A percentile compares a stretch with the other conserved stretches of the same genome.
Evolutionary conservation across 1,284 basidiomycete genomes (phyloP).

Genomic region (Paramarasmius palmivorus): DNA sequence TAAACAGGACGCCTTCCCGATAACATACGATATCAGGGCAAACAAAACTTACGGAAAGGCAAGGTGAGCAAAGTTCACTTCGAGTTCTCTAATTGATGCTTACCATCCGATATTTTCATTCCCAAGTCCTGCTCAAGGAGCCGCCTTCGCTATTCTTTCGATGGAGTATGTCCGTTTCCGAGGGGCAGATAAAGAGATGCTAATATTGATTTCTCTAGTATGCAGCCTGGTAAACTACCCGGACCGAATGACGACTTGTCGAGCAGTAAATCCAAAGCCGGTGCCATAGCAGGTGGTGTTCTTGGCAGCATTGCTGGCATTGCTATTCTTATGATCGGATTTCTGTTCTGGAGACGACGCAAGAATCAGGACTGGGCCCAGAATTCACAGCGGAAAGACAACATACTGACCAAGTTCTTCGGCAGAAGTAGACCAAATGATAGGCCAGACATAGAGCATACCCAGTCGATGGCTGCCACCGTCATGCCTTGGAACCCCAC

Average conservation of each 20-base stretch:
- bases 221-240: not conserved
- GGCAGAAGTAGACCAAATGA: not conserved
- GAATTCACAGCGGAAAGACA: not conserved
- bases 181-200: not conserved
- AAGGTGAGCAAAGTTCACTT: too few species aligned
- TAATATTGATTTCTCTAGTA: not conserved
- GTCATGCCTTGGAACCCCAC: too few species aligned
- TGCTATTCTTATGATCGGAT: not conserved
- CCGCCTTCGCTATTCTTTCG: not conserved
- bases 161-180: not conserved
- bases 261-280: not conserved
- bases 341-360: slow-evolving; percentile 7
- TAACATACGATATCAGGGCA: not conserved
- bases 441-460: too few species aligned
- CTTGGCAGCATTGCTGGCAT: slow-evolving; percentile 2
- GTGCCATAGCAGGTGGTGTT: slow-evolving; percentile 10
- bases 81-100: not conserved
- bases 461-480: too few species aligned
- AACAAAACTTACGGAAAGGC: not conserved
- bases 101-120: not conserved
- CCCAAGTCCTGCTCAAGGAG: not conserved
- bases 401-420: not conserved
- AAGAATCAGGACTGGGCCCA: not conserved
- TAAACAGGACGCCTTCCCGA: not conserved
- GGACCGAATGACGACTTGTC: not conserved